phyloP scores from a whole-genome alignment of 306 rosid genomes.

The Cucurbita moschata region DNA sequence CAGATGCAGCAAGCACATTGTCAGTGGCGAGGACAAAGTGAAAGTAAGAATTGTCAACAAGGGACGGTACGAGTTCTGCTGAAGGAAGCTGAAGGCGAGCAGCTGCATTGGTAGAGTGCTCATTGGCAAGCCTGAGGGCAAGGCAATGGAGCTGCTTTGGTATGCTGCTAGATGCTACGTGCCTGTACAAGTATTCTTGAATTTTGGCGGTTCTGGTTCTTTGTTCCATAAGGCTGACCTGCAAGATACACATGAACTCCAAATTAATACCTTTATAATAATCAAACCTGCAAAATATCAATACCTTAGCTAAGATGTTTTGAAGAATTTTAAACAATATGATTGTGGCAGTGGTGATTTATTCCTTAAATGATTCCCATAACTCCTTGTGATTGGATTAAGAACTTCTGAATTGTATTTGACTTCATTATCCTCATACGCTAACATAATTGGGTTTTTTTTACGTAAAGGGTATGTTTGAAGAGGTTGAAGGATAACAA shows the following conservation, averaged over 20 bases:
- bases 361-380: not conserved
- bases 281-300: not conserved
- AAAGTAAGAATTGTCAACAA: conserved; percentile 68
- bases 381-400: not conserved
- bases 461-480: not conserved
- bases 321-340: not conserved
- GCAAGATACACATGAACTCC: not conserved
- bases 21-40: conserved; percentile 94
- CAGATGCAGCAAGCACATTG: conserved; percentile 84
- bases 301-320: not conserved
- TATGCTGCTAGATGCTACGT: conserved; percentile 97
- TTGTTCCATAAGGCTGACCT: conserved; percentile 69
- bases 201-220: conserved; percentile 90
- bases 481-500: conserved; percentile 3
- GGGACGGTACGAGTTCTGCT: conserved; percentile 82
- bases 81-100: conserved; percentile 96
- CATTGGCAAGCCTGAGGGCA: conserved; percentile 66
- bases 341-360: not conserved
- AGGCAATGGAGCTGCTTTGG: conserved; percentile 98
- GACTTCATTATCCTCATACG: not conserved
- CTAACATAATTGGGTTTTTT: not conserved
- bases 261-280: not conserved
- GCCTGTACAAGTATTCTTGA: conserved; percentile 88
- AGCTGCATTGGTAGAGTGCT: conserved; percentile 81
- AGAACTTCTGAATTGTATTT: not conserved